Base-by-base conservation (phyloP, 2,329 filamentous ascomycete species). In the Fusarium torreyae region DNA sequence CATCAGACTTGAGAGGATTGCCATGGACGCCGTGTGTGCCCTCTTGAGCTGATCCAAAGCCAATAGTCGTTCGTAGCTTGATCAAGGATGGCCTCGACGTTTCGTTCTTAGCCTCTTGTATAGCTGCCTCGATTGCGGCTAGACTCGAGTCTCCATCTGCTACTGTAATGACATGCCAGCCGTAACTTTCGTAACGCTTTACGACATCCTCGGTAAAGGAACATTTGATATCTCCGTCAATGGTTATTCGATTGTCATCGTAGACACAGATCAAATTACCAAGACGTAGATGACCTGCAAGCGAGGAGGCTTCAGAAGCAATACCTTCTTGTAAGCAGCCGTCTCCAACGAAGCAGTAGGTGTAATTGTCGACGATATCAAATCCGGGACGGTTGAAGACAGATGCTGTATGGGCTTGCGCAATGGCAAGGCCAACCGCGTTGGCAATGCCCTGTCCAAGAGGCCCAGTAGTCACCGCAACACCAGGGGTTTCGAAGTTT, bases 261-360 rank as follows among this genome's bases (percentile, higher is more conserved):
- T 95, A 99, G 84, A 99, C 88, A 83, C 89, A 90, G 83, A 98
- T 98, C 78, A 99, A 87, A 88, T 98, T 99, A 80, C 95, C 96
- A 72, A 99, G 90, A 88, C 98, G 92, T 82, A 98, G 88, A 86
- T 99, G 96, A 79, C 96, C 96, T 75, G 96, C 96, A 75, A 94
- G 88, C 65, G 94, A 97, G 75, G 88, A 93, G 77, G 96, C 95
- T 87, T 99, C 96, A 79, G 89, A 89, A 74, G 96, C 94, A 85
- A 99, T 88, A 88, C 96, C 96, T 88, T 99, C 96, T 94, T 97
- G 97, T 84, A 97, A 89, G 85, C 96, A 99, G 74, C 96, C 96
- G 87, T 99, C 96, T 80, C 96, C 96, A 80, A 99, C 93, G 89
- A 98, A 97, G 83, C 83, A 85, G 86, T 94, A 99, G 80, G 96